Evolutionary conservation across 345 rosid species (phyloP).

Genomic region (Salix arbutifolia): DNA sequence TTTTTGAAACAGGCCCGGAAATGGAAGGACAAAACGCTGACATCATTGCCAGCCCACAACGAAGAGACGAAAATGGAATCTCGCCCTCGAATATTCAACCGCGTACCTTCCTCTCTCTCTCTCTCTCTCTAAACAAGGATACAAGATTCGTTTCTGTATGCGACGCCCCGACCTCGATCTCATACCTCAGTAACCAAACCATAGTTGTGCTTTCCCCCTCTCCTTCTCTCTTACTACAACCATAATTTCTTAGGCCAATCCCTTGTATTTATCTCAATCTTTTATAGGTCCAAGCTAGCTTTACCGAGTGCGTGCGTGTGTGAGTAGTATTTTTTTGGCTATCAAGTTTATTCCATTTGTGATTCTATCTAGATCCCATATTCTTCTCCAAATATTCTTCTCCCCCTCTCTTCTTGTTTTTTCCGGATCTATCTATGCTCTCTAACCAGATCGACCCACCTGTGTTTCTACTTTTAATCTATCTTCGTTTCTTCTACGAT

Average conservation of each 20-base stretch:
- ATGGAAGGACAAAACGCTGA: conserved; percentile 3
- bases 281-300: neutral
- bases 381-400: conserved; percentile 23
- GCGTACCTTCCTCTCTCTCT: conserved; percentile 7
- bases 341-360: conserved; percentile 48
- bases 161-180: conserved; percentile 74
- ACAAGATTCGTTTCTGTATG: conserved; percentile 61
- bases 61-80: conserved; percentile 42
- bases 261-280: neutral
- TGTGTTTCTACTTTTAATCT: neutral
- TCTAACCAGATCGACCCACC: neutral
- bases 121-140: neutral
- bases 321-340: neutral
- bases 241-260: neutral
- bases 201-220: neutral
- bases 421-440: conserved; percentile 51
- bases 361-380: conserved; percentile 75
- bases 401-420: conserved; percentile 2
- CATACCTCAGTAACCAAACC: neutral
- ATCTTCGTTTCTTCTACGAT: neutral
- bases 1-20: neutral
- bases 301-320: no score
- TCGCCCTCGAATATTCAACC: conserved; percentile 42
- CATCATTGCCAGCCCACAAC: conserved; percentile 36
- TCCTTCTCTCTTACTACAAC: neutral